Evolutionary conservation across 306 rosid genomes (phyloP).

Genomic region (Mimosa pudica): DNA sequence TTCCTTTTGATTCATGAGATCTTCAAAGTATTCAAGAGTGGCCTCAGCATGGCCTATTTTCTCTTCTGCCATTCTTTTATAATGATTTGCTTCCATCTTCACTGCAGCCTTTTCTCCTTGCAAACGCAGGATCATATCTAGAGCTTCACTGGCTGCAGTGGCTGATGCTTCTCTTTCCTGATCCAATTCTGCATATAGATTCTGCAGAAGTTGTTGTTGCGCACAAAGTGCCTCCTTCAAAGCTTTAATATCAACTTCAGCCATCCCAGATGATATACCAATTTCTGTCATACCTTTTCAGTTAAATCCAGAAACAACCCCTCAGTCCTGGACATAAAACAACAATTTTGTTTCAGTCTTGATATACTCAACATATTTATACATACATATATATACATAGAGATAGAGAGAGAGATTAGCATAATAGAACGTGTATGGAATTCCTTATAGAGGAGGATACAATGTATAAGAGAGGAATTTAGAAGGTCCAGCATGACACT

Average conservation of each 20-base stretch:
- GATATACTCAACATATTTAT: not conserved
- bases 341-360: slow-evolving; percentile 12
- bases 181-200: slow-evolving; percentile 74
- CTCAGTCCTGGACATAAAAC: slow-evolving; percentile 38
- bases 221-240: slow-evolving; percentile 73
- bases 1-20: slow-evolving; percentile 74
- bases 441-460: not conserved
- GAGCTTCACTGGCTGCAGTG: slow-evolving; percentile 81
- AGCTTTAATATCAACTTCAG: slow-evolving; percentile 58
- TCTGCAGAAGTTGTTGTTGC: slow-evolving; percentile 81
- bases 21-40: slow-evolving; percentile 70
- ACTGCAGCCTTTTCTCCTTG: slow-evolving; percentile 95
- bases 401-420: not conserved
- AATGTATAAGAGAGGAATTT: not conserved
- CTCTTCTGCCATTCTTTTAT: slow-evolving; percentile 91
- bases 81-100: slow-evolving; percentile 92
- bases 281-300: slow-evolving; percentile 47
- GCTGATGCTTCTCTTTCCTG: slow-evolving; percentile 94
- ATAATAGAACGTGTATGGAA: not conserved
- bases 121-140: slow-evolving; percentile 88
- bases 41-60: slow-evolving; percentile 83
- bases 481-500: not conserved
- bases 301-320: slow-evolving; percentile 32
- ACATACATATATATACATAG: not conserved
- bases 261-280: slow-evolving; percentile 36